Conservation (phyloP, 1,284 basidiomycete genomes). For the Heterobasidion occidentale region DNA sequence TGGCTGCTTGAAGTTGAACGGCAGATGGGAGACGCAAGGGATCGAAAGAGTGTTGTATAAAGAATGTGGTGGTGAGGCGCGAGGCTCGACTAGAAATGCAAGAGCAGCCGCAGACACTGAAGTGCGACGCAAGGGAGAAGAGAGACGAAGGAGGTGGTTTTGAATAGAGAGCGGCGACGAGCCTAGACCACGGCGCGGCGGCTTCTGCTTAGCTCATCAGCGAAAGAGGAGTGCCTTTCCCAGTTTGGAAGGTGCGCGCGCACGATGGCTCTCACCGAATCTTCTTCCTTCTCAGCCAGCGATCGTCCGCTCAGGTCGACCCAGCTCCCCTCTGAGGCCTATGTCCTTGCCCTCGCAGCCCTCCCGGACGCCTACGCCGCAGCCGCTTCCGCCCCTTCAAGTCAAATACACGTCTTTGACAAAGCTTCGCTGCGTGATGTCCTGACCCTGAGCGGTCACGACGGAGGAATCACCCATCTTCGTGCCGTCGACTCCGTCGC, state of each 20-base stretch:
- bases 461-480: conserved; percentile 42
- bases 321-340: conserved; percentile 35
- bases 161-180: conserved; percentile 2
- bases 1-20: neutral
- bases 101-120: conserved; percentile 11
- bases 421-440: conserved; percentile 39
- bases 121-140: conserved; percentile 18
- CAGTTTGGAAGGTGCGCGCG: neutral
- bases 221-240: neutral
- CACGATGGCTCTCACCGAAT: conserved; percentile 23
- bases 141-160: conserved; percentile 14
- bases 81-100: conserved; percentile 12
- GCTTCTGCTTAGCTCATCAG: neutral
- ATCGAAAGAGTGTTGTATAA: conserved; percentile 10
- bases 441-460: conserved; percentile 47
- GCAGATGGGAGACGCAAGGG: neutral
- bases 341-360: conserved; percentile 48
- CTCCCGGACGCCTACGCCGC: conserved; percentile 45
- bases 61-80: conserved; percentile 16
- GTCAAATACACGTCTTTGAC: conserved; percentile 57
- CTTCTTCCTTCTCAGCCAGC: conserved; percentile 20
- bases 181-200: neutral
- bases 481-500: conserved; percentile 28
- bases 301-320: conserved; percentile 26
- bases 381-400: conserved; percentile 47